Conservation (phyloP, 1,284 basidiomycete genomes). For the Ustilago hordei region DNA sequence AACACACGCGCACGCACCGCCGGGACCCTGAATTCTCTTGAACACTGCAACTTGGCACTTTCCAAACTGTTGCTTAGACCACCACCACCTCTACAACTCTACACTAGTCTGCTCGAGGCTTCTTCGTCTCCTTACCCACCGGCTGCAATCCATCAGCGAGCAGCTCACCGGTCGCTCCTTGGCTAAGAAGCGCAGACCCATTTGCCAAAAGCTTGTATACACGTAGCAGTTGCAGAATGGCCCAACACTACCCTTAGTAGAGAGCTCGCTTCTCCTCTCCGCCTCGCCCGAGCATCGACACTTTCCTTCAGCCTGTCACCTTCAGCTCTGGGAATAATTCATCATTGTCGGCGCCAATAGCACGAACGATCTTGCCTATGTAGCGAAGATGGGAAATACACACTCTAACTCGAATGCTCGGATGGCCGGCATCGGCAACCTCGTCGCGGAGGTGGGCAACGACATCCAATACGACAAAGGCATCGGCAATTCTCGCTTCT, state of each 20-base stretch:
- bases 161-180: too few species aligned
- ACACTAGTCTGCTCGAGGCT: neutral
- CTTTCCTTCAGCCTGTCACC: neutral
- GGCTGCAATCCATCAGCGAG: too few species aligned
- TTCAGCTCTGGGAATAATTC: neutral
- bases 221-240: neutral
- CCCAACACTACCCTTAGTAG: neutral
- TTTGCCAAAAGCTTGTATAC: too few species aligned
- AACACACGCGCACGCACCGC: conserved; percentile 24
- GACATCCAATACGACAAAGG: conserved; percentile 70
- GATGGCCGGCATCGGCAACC: conserved; percentile 57
- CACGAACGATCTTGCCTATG: neutral
- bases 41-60: neutral
- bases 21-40: conserved; percentile 22
- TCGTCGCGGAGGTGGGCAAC: conserved; percentile 60
- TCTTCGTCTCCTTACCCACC: too few species aligned
- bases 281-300: neutral
- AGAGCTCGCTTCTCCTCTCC: neutral
- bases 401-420: conserved; percentile 48
- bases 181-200: too few species aligned
- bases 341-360: neutral
- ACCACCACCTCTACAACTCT: neutral
- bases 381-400: conserved; percentile 55
- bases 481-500: conserved; percentile 89
- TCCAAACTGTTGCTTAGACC: neutral